These are phyloP conservation scores for Euphorbia schlechtendalii DNA, from an alignment of 441 rosid species.

Conservation along the genomic window DNA sequence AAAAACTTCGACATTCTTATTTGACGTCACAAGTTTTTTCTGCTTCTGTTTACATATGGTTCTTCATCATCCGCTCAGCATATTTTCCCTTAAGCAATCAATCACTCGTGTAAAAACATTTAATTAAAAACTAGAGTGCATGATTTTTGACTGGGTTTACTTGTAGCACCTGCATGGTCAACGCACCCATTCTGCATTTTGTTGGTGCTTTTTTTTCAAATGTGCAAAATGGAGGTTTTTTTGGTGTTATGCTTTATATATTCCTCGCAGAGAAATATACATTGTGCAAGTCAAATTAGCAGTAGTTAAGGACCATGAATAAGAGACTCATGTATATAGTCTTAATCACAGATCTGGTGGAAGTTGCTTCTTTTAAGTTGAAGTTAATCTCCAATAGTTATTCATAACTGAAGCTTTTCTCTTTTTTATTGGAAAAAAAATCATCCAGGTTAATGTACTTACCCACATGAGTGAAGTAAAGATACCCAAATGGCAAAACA, in stretches of 20 bases:
- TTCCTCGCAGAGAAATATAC: neutral
- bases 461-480: slow-evolving; percentile 56
- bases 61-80: neutral
- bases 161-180: neutral
- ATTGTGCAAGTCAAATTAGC: neutral
- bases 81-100: neutral
- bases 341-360: neutral
- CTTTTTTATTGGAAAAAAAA: neutral
- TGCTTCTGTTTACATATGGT: neutral
- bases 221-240: neutral
- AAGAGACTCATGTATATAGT: neutral
- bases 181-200: neutral
- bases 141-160: neutral
- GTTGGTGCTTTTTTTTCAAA: neutral
- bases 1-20: slow-evolving; percentile 6
- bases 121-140: neutral
- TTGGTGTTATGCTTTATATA: neutral
- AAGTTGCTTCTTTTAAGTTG: neutral
- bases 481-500: slow-evolving; percentile 18
- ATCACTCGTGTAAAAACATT: neutral
- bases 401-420: neutral
- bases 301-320: neutral
- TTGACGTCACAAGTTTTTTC: neutral
- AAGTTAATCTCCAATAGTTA: neutral
- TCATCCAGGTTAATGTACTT: slow-evolving; percentile 59